Evolutionary conservation across 345 rosid genomes (phyloP).

Genomic region (Rhodamnia argentea): DNA sequence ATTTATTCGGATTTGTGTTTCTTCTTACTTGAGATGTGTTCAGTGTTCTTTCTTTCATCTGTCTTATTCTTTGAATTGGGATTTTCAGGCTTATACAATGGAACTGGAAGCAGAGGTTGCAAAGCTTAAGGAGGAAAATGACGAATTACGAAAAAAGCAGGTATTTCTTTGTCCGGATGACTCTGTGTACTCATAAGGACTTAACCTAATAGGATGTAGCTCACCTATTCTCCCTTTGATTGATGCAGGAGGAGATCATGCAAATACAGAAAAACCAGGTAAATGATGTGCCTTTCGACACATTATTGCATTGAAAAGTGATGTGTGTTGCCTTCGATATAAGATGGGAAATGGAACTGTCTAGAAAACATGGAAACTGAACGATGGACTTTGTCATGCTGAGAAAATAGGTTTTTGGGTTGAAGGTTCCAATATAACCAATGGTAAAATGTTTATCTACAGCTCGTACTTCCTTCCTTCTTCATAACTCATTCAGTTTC

Average conservation of each 20-base stretch:
- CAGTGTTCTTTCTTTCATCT: neutral
- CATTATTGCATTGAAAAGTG: neutral
- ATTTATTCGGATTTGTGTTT: neutral
- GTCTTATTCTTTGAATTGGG: constrained; percentile 6
- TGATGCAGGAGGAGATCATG: constrained; percentile 53
- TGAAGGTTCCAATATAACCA: neutral
- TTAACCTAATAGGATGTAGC: neutral
- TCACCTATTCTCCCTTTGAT: constrained; percentile 3
- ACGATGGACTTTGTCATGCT: neutral
- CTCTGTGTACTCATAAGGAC: neutral
- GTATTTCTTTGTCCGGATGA: constrained; percentile 15
- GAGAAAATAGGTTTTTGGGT: neutral
- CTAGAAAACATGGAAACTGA: neutral
- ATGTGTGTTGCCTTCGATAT: neutral
- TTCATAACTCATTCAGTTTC: neutral
- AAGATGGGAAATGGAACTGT: neutral
- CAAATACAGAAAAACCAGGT: constrained; percentile 91
- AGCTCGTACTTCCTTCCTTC: neutral
- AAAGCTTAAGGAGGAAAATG: constrained; percentile 74
- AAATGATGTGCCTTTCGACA: neutral
- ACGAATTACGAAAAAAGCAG: constrained; percentile 66
- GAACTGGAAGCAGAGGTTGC: constrained; percentile 94
- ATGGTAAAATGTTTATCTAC: neutral
- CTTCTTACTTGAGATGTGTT: neutral
- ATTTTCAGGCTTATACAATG: constrained; percentile 74